Evolutionary conservation across 2,329 filamentous ascomycete species (phyloP).

Genomic region (Karstenula rhodostoma): DNA sequence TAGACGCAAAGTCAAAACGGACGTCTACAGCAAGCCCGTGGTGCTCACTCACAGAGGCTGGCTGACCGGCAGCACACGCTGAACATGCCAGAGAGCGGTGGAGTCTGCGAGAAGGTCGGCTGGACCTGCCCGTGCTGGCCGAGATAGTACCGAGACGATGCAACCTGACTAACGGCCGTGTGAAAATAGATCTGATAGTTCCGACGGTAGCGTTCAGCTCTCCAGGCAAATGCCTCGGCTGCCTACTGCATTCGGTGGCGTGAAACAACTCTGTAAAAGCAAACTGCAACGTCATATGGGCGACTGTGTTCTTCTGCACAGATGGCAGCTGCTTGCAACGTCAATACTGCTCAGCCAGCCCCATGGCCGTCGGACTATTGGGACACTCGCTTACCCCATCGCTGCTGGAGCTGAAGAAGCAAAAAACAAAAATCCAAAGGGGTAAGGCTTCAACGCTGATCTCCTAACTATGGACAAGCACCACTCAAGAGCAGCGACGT

Average conservation of each 20-base stretch:
- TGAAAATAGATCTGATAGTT: constrained; percentile 10
- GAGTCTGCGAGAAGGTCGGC: constrained; percentile 12
- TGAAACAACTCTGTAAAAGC: not conserved
- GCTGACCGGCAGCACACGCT: not conserved
- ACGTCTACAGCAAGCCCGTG: not conserved
- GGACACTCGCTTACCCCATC: not conserved
- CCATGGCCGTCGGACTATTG: not conserved
- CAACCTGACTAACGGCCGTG: constrained; percentile 15
- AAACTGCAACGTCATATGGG: constrained; percentile 1
- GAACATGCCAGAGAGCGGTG: not conserved
- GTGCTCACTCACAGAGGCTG: not conserved
- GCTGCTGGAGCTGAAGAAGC: not conserved
- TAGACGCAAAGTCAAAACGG: constrained; percentile 1
- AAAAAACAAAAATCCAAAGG: not conserved
- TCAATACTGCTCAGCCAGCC: constrained; percentile 6
- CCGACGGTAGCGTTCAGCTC: constrained; percentile 12
- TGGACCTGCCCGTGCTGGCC: not conserved
- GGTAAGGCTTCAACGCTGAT: not conserved
- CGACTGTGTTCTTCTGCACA: not conserved
- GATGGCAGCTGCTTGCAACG: not conserved
- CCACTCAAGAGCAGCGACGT: no score
- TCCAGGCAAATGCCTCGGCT: constrained; percentile 3
- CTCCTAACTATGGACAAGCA: not conserved
- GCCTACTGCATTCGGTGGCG: not conserved
- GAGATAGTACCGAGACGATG: constrained; percentile 13